These are phyloP conservation scores for Fimicolochytrium jonesii DNA, from an alignment of 192 early-diverging fungal genomes.

Conservation along the genomic window DNA sequence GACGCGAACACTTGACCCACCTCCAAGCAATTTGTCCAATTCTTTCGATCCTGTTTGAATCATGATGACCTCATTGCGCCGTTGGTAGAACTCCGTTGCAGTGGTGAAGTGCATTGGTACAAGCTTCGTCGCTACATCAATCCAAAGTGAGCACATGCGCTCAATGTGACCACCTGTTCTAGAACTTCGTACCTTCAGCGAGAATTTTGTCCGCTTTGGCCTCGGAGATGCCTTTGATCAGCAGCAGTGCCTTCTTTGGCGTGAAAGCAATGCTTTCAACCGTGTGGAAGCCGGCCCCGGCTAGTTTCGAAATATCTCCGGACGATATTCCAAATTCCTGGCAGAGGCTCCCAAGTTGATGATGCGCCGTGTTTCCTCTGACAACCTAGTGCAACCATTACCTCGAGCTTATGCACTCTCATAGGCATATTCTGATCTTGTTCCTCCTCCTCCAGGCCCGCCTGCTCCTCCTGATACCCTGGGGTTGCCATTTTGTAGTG, in stretches of 20 bases:
- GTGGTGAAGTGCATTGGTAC: conserved; percentile 95
- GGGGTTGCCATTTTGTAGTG: too few species aligned
- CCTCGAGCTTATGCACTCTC: conserved; percentile 20
- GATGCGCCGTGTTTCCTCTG: too few species aligned
- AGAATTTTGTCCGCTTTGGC: conserved; percentile 94
- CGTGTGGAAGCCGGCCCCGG: conserved; percentile 81
- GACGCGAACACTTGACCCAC: conserved; percentile 35
- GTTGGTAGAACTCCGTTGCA: conserved; percentile 83
- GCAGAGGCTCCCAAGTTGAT: too few species aligned
- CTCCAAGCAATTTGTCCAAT: conserved; percentile 87
- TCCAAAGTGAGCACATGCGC: too few species aligned
- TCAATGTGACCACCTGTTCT: too few species aligned
- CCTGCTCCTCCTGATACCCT: too few species aligned
- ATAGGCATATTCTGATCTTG: conserved; percentile 31
- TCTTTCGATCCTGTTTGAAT: conserved; percentile 90
- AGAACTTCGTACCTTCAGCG: conserved; percentile 54
- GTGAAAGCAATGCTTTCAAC: conserved; percentile 93
- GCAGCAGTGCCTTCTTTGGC: conserved; percentile 77
- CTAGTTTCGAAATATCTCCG: conserved; percentile 57
- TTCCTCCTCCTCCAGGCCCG: conserved; percentile 45
- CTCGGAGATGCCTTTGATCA: conserved; percentile 94
- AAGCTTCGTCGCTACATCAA: conserved; percentile 69
- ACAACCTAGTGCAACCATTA: too few species aligned
- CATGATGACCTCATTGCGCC: conserved; percentile 72
- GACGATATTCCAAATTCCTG: conserved; percentile 42